Conservation (phyloP, 176 grass and related monocot species). For the Otatea glauca region DNA sequence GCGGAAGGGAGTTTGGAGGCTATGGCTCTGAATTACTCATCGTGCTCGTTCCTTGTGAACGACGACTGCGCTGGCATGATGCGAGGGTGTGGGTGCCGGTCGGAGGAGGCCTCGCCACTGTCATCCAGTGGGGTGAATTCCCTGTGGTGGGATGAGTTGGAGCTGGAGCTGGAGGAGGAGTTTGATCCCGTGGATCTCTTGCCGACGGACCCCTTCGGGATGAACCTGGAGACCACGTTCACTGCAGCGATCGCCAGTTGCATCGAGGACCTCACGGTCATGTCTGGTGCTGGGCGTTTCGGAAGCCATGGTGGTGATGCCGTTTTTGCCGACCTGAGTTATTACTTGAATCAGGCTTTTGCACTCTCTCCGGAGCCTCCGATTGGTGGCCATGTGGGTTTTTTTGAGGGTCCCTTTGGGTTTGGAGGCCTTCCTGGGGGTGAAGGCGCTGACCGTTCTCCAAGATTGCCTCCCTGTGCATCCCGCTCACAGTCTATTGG, state of each 20-base stretch:
- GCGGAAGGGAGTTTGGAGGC: constrained; percentile 25
- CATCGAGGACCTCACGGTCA: constrained; percentile 40
- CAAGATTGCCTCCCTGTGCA: constrained; percentile 5
- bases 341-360: constrained; percentile 47
- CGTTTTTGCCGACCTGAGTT: constrained; percentile 47
- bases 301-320: neutral
- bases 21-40: constrained; percentile 63
- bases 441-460: neutral
- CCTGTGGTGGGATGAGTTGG: constrained; percentile 43
- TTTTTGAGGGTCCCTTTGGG: constrained; percentile 30
- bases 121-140: constrained; percentile 49
- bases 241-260: constrained; percentile 52
- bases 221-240: constrained; percentile 61
- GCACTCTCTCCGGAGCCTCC: neutral
- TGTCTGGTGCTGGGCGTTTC: constrained; percentile 39
- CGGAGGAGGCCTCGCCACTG: constrained; percentile 49
- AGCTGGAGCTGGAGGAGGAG: constrained; percentile 39
- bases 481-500: constrained; percentile 7
- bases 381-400: constrained; percentile 15
- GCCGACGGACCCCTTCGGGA: constrained; percentile 75
- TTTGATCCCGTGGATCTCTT: constrained; percentile 56
- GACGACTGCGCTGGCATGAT: constrained; percentile 51
- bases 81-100: constrained; percentile 53
- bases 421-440: constrained; percentile 18
- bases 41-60: constrained; percentile 47